A percentile compares a stretch with the other conserved stretches of the same genome.
phyloP scores from a whole-genome alignment of 2,329 filamentous ascomycete genomes.

The Claviceps maximensis region DNA sequence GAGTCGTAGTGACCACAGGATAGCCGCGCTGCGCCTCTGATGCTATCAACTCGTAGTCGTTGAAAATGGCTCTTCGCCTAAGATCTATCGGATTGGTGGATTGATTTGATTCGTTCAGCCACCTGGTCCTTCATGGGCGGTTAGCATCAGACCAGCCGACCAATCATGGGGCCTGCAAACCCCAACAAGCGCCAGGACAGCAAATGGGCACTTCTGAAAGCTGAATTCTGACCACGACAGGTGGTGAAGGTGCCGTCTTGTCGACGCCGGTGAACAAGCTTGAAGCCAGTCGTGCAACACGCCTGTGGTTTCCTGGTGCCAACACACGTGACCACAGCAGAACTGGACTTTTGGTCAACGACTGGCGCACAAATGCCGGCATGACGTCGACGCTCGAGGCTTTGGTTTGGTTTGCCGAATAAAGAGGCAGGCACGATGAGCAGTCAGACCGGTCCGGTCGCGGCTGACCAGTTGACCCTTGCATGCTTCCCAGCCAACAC shows the following conservation, averaged over 20 bases:
- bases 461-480: not conserved
- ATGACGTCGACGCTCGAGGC: not conserved
- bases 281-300: not conserved
- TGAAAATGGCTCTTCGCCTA: not conserved
- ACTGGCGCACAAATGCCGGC: not conserved
- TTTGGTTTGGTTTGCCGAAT: not conserved
- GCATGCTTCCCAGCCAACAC: not conserved
- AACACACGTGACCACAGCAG: not conserved
- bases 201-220: not conserved
- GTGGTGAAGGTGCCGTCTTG: not conserved
- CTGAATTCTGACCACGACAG: not conserved
- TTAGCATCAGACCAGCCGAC: not conserved
- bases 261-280: not conserved
- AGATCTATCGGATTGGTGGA: constrained; percentile 5
- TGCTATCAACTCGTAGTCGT: not conserved
- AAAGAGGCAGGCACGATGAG: not conserved
- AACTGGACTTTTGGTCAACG: too few relatives aligned
- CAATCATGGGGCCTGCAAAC: constrained; percentile 3
- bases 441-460: constrained; percentile 1
- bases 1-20: constrained; percentile 8
- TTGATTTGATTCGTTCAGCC: too few relatives aligned
- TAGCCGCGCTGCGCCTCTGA: constrained; percentile 11
- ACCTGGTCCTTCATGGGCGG: too few relatives aligned
- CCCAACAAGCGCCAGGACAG: not conserved
- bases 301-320: not conserved